Conservation (phyloP, 225 moss, liverwort and hornwort genomes). For the Antitrichia curtipendula region DNA sequence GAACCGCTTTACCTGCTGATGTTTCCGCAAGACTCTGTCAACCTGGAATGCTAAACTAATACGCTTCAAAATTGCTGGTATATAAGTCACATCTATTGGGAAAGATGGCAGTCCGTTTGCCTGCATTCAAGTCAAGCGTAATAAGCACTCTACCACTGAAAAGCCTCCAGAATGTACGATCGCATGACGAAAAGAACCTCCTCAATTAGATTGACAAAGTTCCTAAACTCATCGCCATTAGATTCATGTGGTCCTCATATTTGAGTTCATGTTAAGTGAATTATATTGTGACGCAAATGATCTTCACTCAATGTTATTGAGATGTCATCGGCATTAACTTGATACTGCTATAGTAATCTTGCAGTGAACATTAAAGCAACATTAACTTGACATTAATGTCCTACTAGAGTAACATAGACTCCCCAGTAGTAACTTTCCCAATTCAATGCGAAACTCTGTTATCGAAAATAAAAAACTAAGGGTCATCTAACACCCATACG, state of each 20-base stretch:
- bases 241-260: not conserved
- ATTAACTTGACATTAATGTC: not conserved
- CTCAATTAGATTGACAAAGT: not conserved
- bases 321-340: not conserved
- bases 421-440: not conserved
- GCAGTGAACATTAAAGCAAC: not conserved
- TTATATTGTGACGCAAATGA: not conserved
- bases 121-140: slow-evolving; percentile 25
- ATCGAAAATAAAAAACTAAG: not conserved
- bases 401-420: not conserved
- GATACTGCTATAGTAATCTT: not conserved
- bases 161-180: not conserved
- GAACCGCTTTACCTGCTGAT: slow-evolving; percentile 45
- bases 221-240: not conserved
- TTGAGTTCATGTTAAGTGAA: not conserved
- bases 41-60: slow-evolving; percentile 70
- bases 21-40: slow-evolving; percentile 73
- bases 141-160: not conserved
- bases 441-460: not conserved
- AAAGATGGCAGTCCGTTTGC: slow-evolving; percentile 63
- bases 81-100: slow-evolving; percentile 63
- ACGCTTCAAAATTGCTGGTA: slow-evolving; percentile 80
- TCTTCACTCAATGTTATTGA: not conserved
- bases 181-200: not conserved
- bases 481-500: not conserved